These are phyloP conservation scores for Suhomyces bokatorum DNA, from an alignment of 1,139 yeast genomes.

Conservation along the genomic window DNA sequence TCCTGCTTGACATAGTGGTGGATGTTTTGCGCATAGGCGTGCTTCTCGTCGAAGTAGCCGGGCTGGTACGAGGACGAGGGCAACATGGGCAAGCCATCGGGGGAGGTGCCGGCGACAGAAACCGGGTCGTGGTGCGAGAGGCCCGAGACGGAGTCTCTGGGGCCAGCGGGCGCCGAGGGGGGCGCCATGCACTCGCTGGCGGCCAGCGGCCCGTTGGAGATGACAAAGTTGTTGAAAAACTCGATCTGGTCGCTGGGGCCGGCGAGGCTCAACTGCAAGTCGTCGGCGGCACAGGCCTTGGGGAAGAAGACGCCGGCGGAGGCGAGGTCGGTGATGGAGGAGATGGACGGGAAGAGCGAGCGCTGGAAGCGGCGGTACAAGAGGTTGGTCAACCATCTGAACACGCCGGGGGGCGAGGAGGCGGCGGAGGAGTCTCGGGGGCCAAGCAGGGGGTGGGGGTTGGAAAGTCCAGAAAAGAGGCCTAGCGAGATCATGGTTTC, in stretches of 20 bases:
- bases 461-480: constrained; percentile 6
- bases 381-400: constrained; percentile 17
- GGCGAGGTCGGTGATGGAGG: constrained; percentile 13
- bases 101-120: not conserved
- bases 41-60: constrained; percentile 4
- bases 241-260: constrained; percentile 20
- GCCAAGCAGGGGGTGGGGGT: constrained; percentile 1
- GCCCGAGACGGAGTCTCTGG: not conserved
- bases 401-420: constrained; percentile 12
- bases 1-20: constrained; percentile 6
- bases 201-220: constrained; percentile 8
- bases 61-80: not conserved
- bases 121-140: too few relatives aligned
- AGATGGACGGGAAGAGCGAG: constrained; percentile 14
- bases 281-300: constrained; percentile 21
- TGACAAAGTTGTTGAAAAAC: constrained; percentile 15
- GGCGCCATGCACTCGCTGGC: not conserved
- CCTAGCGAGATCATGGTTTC: constrained; percentile 12
- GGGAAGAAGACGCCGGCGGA: constrained; percentile 13
- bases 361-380: constrained; percentile 11
- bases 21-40: not conserved
- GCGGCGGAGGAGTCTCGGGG: not conserved
- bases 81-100: not conserved
- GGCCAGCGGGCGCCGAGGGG: not conserved
- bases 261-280: constrained; percentile 16